These are phyloP conservation scores for Acrocalymma vagum DNA, from an alignment of 2,329 filamentous ascomycete species.

Conservation along the genomic window DNA sequence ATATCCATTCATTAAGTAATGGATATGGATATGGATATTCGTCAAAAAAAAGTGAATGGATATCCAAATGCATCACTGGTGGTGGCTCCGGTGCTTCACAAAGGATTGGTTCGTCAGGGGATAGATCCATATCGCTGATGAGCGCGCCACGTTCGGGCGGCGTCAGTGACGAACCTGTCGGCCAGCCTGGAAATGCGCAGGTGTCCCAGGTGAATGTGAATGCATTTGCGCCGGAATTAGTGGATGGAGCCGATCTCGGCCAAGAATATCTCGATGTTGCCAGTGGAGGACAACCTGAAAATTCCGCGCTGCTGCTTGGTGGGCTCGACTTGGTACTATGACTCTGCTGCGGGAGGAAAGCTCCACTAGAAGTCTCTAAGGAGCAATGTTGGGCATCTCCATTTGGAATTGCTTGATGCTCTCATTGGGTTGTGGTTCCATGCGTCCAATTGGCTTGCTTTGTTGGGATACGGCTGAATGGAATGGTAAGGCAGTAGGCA, in stretches of 20 bases:
- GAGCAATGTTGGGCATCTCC: no score
- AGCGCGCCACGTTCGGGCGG: constrained; percentile 6
- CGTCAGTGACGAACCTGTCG: constrained; percentile 9
- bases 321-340: constrained; percentile 5
- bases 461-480: constrained; percentile 1
- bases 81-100: constrained; percentile 3
- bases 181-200: constrained; percentile 9
- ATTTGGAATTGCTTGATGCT: no score
- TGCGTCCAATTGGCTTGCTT: no score
- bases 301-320: background rate
- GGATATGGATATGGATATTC: no score
- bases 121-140: constrained; percentile 8
- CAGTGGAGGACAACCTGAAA: background rate
- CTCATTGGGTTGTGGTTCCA: no score
- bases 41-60: no score
- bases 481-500: constrained; percentile 6
- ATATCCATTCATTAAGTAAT: no score
- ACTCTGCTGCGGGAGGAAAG: no score
- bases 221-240: constrained; percentile 7
- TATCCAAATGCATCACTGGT: no score
- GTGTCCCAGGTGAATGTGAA: constrained; percentile 5
- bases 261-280: background rate
- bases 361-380: no score
- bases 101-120: constrained; percentile 9
- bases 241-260: constrained; percentile 1